These are phyloP conservation scores for Pontederia crassipes DNA, from an alignment of 176 grass and related monocot species.

Conservation along the genomic window DNA sequence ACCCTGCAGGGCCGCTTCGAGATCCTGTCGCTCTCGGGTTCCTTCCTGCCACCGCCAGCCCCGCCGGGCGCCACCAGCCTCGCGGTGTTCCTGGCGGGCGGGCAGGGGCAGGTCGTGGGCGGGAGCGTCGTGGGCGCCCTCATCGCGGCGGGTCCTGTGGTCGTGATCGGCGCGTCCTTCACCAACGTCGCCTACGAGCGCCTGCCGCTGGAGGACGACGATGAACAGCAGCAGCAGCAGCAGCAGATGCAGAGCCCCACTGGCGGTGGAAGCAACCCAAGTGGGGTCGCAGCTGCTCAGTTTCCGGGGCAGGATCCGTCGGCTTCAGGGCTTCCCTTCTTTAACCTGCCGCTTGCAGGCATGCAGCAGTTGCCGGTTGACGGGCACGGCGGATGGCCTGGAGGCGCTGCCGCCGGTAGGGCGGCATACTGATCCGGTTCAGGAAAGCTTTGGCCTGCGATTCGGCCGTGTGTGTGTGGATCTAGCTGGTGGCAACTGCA, in stretches of 20 bases:
- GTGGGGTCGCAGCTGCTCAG: constrained; percentile 5
- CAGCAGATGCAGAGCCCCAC: neutral
- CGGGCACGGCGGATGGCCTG: constrained; percentile 36
- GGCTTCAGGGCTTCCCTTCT: constrained; percentile 48
- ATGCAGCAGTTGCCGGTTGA: constrained; percentile 72
- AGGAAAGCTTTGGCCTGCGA: too few relatives aligned
- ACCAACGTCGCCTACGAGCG: constrained; percentile 99
- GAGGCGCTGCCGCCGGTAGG: neutral
- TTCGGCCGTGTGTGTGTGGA: too few relatives aligned
- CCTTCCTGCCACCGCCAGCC: constrained; percentile 85
- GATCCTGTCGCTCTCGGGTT: constrained; percentile 91
- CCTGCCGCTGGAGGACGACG: constrained; percentile 78
- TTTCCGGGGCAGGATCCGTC: constrained; percentile 7
- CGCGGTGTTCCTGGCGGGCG: constrained; percentile 59
- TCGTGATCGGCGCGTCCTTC: constrained; percentile 84
- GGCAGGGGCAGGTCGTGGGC: constrained; percentile 84
- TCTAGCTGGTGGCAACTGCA: too few relatives aligned
- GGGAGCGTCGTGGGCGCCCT: constrained; percentile 71
- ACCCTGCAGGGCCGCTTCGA: constrained; percentile 80
- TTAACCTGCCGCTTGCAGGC: constrained; percentile 64
- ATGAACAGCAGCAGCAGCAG: constrained; percentile 25
- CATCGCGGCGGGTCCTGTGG: constrained; percentile 66
- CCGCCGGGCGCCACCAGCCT: constrained; percentile 92
- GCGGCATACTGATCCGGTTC: neutral
- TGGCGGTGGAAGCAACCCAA: constrained; percentile 21